A percentile compares a stretch with the other conserved stretches of the same genome.
These are phyloP conservation scores for Kurtzmaniella fragi DNA, from an alignment of 805 yeast genomes.

Conservation along the genomic window DNA sequence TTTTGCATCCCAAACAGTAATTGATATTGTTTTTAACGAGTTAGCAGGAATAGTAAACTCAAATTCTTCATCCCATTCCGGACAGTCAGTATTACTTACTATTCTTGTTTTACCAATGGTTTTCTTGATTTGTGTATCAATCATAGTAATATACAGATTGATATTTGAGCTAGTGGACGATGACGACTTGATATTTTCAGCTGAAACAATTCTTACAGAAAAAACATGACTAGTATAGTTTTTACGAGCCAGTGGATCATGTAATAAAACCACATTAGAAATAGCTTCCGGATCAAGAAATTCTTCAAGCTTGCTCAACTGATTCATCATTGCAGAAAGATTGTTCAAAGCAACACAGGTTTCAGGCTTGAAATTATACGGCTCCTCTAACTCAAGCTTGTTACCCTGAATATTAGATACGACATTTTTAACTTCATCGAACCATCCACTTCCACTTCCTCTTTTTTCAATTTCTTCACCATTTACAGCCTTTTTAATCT, in stretches of 20 bases:
- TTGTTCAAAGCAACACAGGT: slow-evolving; percentile 79
- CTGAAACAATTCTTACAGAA: slow-evolving; percentile 57
- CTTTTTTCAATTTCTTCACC: slow-evolving; percentile 15
- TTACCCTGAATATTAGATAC: slow-evolving; percentile 36
- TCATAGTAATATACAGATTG: slow-evolving; percentile 58
- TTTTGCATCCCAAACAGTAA: slow-evolving; percentile 63
- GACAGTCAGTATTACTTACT: slow-evolving; percentile 55
- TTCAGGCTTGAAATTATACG: slow-evolving; percentile 52
- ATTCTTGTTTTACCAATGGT: slow-evolving; percentile 69
- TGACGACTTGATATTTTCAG: slow-evolving; percentile 52
- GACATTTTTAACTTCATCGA: slow-evolving; percentile 50
- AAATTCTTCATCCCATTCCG: slow-evolving; percentile 86
- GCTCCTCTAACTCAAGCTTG: slow-evolving; percentile 33
- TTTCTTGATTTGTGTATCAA: slow-evolving; percentile 48
- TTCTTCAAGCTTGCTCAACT: slow-evolving; percentile 49
- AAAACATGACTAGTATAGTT: slow-evolving; percentile 49
- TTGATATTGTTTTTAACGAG: slow-evolving; percentile 43
- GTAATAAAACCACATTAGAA: slow-evolving; percentile 33
- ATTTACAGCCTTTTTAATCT: slow-evolving; percentile 10
- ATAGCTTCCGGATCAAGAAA: slow-evolving; percentile 54
- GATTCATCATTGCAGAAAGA: slow-evolving; percentile 46
- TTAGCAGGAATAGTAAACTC: slow-evolving; percentile 45
- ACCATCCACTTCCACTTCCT: slow-evolving; percentile 33
- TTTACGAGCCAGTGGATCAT: slow-evolving; percentile 27
- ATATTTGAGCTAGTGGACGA: slow-evolving; percentile 36